Conservation (phyloP, 176 grass and related monocot genomes). For the Musa beccarii region DNA sequence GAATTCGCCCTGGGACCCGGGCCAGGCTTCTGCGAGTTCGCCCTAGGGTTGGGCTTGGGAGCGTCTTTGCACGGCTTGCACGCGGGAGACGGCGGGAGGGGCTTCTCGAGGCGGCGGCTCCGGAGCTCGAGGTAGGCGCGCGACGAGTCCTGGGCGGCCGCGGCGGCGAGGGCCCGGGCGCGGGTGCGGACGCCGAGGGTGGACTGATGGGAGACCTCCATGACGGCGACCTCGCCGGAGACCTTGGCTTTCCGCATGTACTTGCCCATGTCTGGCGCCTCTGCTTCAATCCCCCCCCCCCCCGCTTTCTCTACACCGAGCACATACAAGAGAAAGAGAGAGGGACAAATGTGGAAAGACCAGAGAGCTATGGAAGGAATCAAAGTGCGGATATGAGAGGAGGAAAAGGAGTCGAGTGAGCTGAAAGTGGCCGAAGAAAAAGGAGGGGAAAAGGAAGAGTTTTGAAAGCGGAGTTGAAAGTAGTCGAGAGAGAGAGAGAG, state of each 20-base stretch:
- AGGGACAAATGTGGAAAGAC: neutral
- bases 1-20: neutral
- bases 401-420: neutral
- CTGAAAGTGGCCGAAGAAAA: too few relatives aligned
- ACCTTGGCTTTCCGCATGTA: conserved; percentile 87
- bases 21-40: neutral
- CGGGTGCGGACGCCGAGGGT: conserved; percentile 71
- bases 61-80: neutral
- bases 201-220: conserved; percentile 51
- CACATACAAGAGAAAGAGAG: neutral
- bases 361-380: neutral
- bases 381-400: conserved; percentile 5
- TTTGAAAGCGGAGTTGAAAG: neutral
- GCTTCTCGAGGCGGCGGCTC: conserved; percentile 76
- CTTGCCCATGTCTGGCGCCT: conserved; percentile 43
- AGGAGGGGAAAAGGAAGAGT: too few relatives aligned
- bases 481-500: neutral
- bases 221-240: conserved; percentile 70
- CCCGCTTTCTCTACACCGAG: conserved; percentile 1
- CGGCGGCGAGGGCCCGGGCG: conserved; percentile 63
- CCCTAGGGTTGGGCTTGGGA: neutral
- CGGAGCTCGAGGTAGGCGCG: conserved; percentile 61
- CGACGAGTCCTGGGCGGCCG: conserved; percentile 26
- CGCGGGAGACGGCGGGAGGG: neutral
- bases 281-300: neutral